Evolutionary conservation across 2,329 filamentous ascomycete genomes (phyloP).

Genomic region (Clathrospora elynae): DNA sequence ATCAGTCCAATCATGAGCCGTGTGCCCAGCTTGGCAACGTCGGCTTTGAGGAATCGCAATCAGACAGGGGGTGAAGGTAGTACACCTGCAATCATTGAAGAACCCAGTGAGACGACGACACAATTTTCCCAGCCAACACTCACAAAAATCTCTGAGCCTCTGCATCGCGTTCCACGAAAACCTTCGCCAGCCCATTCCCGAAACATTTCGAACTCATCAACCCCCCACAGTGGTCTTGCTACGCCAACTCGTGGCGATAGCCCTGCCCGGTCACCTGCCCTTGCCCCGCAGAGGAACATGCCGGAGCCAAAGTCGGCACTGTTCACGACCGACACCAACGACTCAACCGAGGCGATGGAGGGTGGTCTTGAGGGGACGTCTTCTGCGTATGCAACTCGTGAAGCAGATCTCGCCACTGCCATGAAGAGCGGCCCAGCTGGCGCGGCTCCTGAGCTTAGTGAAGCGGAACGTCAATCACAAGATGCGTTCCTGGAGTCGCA

Average conservation of each 20-base stretch:
- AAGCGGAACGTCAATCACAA: constrained; percentile 42
- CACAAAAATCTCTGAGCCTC: constrained; percentile 33
- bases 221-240: constrained; percentile 59
- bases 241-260: constrained; percentile 65
- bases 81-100: constrained; percentile 63
- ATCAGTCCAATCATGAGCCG: constrained; percentile 70
- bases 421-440: constrained; percentile 30
- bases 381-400: constrained; percentile 40
- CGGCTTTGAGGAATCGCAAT: constrained; percentile 47
- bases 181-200: constrained; percentile 49
- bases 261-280: constrained; percentile 63
- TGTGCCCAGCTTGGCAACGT: constrained; percentile 54
- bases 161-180: constrained; percentile 41
- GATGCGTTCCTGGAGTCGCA: constrained; percentile 45
- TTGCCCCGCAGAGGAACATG: constrained; percentile 54
- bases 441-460: constrained; percentile 30
- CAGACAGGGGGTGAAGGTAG: constrained; percentile 46
- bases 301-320: constrained; percentile 56
- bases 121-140: constrained; percentile 45
- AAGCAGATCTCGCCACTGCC: constrained; percentile 46
- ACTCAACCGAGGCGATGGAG: constrained; percentile 33
- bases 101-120: constrained; percentile 50
- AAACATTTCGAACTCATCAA: constrained; percentile 47
- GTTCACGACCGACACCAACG: constrained; percentile 50
- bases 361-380: constrained; percentile 33